Evolutionary conservation across 176 grass and related monocot genomes (phyloP).

Genomic region (Stipa capillata): DNA sequence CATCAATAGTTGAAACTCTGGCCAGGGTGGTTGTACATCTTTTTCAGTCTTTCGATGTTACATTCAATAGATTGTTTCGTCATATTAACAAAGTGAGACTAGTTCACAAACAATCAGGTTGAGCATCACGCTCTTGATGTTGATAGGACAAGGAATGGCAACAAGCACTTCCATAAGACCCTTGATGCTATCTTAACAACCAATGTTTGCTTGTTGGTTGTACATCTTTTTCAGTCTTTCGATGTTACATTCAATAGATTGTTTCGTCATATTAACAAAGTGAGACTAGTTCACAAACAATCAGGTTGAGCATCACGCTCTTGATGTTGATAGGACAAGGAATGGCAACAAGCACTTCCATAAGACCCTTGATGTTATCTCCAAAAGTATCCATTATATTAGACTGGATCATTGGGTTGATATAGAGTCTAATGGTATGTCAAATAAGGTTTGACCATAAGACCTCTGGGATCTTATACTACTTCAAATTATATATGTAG

Average conservation of each 20-base stretch:
- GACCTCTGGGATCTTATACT: background rate
- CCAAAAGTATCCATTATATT: background rate
- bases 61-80: background rate
- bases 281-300: no score
- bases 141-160: constrained; percentile 19
- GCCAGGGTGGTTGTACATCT: constrained; percentile 5
- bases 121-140: constrained; percentile 25
- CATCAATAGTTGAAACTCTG: background rate
- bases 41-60: constrained; percentile 13
- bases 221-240: constrained; percentile 11
- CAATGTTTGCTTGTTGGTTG: background rate
- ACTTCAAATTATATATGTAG: no score
- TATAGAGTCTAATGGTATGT: background rate
- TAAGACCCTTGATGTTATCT: background rate
- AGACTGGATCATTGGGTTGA: background rate
- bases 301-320: constrained; percentile 34
- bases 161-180: constrained; percentile 4
- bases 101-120: no score
- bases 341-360: constrained; percentile 11
- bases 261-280: no score
- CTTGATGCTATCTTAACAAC: constrained; percentile 1
- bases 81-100: constrained; percentile 9
- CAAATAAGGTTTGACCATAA: background rate
- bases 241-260: no score
- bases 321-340: constrained; percentile 15